Base-by-base conservation (phyloP, 768 basidiomycete genomes). In the Phlegmacium glaucopus region DNA sequence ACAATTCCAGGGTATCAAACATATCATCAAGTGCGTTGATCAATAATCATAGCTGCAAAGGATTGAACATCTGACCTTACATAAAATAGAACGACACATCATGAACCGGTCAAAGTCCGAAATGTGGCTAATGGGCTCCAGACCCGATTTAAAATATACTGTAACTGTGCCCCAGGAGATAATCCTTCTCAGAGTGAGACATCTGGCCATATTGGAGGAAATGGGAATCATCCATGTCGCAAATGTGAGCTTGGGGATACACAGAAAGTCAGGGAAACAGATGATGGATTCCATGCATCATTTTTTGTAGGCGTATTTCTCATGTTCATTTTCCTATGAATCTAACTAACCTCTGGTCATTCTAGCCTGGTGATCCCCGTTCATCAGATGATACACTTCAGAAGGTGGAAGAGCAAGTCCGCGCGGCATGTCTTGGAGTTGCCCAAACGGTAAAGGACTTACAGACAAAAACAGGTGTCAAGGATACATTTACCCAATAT, bases 171-270 rank as follows among this genome's bases (percentile, higher is more conserved):
- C 1, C 61, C 59, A 0, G 65, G 63, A 0, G 66, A 70, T 39
- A 72, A 71, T 44, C 70, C 64, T 0, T 63, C 64, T 53, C 66
- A 70, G 39, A 54, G 59, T 0, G 64, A 69, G 22, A 56, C 56
- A 11, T 58, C 61, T 6, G 63, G 60, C 1, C 72, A 75, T 17
- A 67, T 64, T 16, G 72, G 72, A 0, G 45, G 62, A 0, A 55
- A 63, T 4, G 67, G 63, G 1, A 74, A 72, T 26, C 50, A 51
- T 9, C 56, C 53, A 9, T 76, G 72, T 48, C 59, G 67, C 0
- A 63, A 59, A n/a, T 72, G 68, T 39, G 1, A 55, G 12, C 56
- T 55, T 6, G 68, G 72, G 2, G 67, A 67, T 2, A 56, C 52
- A 0, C 45, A 60, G 15, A 51, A 49, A 10, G 4, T 53, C 6